These are phyloP conservation scores for Candida vartiovaarae DNA, from an alignment of 805 yeast species.

Conservation along the genomic window DNA sequence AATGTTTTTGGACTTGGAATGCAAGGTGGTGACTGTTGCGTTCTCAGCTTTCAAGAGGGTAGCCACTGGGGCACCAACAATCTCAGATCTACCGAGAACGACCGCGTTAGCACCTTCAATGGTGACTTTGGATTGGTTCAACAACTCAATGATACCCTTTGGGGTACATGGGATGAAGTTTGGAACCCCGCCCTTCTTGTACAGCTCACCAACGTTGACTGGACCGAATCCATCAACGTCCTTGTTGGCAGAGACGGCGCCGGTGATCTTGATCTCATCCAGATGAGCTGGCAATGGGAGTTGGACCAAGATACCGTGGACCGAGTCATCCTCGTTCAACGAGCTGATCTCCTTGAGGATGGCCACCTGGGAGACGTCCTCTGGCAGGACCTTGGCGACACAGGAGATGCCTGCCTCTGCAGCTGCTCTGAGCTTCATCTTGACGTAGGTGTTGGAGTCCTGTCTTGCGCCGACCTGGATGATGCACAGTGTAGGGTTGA, in stretches of 20 bases:
- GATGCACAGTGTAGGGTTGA: conserved; percentile 60
- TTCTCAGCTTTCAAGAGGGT: conserved; percentile 60
- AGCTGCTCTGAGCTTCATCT: conserved; percentile 76
- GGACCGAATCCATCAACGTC: conserved; percentile 86
- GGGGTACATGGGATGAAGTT: conserved; percentile 79
- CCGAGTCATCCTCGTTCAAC: conserved; percentile 50
- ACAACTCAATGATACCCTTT: conserved; percentile 63
- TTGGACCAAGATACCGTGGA: conserved; percentile 72
- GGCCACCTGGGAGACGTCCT: conserved; percentile 46
- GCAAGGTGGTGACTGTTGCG: conserved; percentile 73
- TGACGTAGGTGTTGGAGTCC: conserved; percentile 76
- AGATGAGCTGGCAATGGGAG: conserved; percentile 69
- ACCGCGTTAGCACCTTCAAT: conserved; percentile 70
- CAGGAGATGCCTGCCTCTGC: conserved; percentile 61
- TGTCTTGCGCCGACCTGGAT: conserved; percentile 74
- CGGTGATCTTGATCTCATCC: conserved; percentile 60
- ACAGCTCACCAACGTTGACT: conserved; percentile 67
- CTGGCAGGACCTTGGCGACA: conserved; percentile 52
- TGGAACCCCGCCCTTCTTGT: conserved; percentile 68
- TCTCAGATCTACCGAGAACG: conserved; percentile 78
- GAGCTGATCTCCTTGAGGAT: conserved; percentile 45
- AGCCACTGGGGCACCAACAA: conserved; percentile 79
- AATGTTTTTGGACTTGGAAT: conserved; percentile 52
- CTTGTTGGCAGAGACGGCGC: conserved; percentile 56
- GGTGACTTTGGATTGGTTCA: conserved; percentile 47